Conservation (phyloP, 805 yeast genomes). For the Blastobotrys robertii region DNA sequence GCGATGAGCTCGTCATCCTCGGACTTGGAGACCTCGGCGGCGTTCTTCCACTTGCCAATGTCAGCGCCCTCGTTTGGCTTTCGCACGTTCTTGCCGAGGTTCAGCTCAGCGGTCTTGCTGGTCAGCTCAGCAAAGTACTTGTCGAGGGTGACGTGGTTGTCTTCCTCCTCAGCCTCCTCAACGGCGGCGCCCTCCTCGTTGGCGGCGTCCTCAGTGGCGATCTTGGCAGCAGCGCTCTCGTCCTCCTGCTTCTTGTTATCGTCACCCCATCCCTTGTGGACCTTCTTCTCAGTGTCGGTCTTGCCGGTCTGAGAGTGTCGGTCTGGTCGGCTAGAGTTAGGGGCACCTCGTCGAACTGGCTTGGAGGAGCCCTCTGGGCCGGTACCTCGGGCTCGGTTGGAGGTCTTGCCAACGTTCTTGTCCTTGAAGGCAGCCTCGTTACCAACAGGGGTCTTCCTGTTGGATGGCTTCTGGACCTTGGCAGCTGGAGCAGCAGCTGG, state of each 20-base stretch:
- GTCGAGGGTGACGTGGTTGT: slow-evolving; percentile 60
- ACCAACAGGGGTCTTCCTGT: slow-evolving; percentile 46
- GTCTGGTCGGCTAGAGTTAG: slow-evolving; percentile 40
- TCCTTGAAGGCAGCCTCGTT: slow-evolving; percentile 80
- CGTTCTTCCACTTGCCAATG: slow-evolving; percentile 35
- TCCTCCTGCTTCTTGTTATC: slow-evolving; percentile 61
- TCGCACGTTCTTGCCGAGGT: slow-evolving; percentile 23
- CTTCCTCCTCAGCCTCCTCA: slow-evolving; percentile 36
- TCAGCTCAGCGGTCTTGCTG: slow-evolving; percentile 18
- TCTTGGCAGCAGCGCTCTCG: slow-evolving; percentile 38
- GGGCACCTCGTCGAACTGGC: slow-evolving; percentile 39
- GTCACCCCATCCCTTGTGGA: slow-evolving; percentile 84
- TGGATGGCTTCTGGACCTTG: slow-evolving; percentile 12
- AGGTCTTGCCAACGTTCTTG: slow-evolving; percentile 59
- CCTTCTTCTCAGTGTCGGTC: slow-evolving; percentile 76
- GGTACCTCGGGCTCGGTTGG: slow-evolving; percentile 37
- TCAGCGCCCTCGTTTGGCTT: slow-evolving; percentile 52
- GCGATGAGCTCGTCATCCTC: slow-evolving; percentile 45
- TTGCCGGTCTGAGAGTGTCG: slow-evolving; percentile 81
- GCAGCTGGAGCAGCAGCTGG: slow-evolving; percentile 56
- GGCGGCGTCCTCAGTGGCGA: slow-evolving; percentile 30
- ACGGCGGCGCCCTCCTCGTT: slow-evolving; percentile 32
- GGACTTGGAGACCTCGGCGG: slow-evolving; percentile 56
- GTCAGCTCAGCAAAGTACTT: slow-evolving; percentile 67
- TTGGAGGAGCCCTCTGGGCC: slow-evolving; percentile 29